These are phyloP conservation scores for Xylariaceae sp. DNA, from an alignment of 2,329 filamentous ascomycete species.

Conservation along the genomic window DNA sequence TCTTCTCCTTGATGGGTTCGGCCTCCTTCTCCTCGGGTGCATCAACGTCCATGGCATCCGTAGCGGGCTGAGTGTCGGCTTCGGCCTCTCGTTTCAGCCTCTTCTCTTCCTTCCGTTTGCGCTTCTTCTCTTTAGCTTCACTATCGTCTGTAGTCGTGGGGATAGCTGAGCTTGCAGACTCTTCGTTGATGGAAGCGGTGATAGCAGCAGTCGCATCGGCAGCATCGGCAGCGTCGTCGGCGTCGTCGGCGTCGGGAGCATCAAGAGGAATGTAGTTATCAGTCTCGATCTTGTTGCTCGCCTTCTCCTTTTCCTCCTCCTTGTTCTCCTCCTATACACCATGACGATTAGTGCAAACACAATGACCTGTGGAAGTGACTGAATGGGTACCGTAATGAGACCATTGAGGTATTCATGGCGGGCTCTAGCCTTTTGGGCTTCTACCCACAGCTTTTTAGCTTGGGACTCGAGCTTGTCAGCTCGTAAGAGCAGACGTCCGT, in stretches of 20 bases:
- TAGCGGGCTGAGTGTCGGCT: constrained; percentile 14
- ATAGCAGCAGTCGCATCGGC: not conserved
- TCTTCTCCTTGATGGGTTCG: constrained; percentile 23
- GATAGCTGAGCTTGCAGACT: constrained; percentile 6
- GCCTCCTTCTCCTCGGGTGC: constrained; percentile 10
- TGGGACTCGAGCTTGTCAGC: constrained; percentile 40
- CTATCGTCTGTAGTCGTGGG: constrained; percentile 10
- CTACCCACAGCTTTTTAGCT: constrained; percentile 36
- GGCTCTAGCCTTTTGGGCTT: constrained; percentile 35
- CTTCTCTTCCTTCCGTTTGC: constrained; percentile 32
- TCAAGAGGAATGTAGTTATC: constrained; percentile 23
- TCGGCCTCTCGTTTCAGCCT: constrained; percentile 29
- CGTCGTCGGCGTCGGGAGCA: too few relatives aligned
- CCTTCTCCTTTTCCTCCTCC: constrained; percentile 23
- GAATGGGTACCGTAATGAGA: constrained; percentile 22
- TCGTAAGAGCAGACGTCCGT: constrained; percentile 34
- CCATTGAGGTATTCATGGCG: constrained; percentile 26
- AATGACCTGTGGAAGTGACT: not conserved
- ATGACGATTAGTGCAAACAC: too few relatives aligned
- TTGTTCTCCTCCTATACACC: constrained; percentile 18
- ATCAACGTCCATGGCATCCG: constrained; percentile 11
- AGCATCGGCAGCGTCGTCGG: not conserved
- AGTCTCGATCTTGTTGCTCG: constrained; percentile 20
- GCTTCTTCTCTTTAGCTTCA: constrained; percentile 29
- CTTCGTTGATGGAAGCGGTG: not conserved